Base-by-base conservation (phyloP, 768 basidiomycete species). In the Suillus ampliporus region DNA sequence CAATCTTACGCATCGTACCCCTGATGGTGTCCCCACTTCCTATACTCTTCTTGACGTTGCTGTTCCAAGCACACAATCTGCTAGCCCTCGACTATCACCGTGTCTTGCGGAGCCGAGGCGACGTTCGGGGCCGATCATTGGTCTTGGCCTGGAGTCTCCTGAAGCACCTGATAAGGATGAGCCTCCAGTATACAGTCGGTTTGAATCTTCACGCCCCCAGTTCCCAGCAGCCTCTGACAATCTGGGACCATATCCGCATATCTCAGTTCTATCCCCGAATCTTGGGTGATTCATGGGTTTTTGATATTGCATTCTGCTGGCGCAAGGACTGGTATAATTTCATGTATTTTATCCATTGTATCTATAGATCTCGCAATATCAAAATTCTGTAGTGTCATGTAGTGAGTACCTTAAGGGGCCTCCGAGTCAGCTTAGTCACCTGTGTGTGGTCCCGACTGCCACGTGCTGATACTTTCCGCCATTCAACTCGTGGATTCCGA, bases 241-340 rank as follows among this genome's bases (percentile, higher is more conserved):
- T 0, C 37, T 75, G 58, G 75, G 75, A 5, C 74, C 75, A 56
- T 76, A 75, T 38, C 74, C 75, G 1, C 64, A 68, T 3, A 19
- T 65, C 44, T 58, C 75, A 23, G 9, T 52, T 35, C 38, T 74
- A 5, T 17, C 50, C 31, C 50, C 19, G 34, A 40, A 53, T 53
- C 8, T 53, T 7, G 4, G 34, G 11, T 56, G 23, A 56, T 19
- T 4, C 19, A 35, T 19, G 4, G 23, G 3, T 2, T 4, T 5
- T 23, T 35, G 21, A 21, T 21, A 35, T 53, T 35, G 3, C 7
- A 15, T 38, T 38, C 17, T 40, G 15, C 21, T 26, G 9, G 23
- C 11, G 5, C 23, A 17, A 51, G 1, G 11, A 51, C 11, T 51
- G 11, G 19, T 35, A 17, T 28, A 51, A 31, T 31, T 5, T 51